Percentiles rank a stretch among this genome's conserved stretches.
Conservation (phyloP, 306 rosid species). For the Rosa chinensis region DNA sequence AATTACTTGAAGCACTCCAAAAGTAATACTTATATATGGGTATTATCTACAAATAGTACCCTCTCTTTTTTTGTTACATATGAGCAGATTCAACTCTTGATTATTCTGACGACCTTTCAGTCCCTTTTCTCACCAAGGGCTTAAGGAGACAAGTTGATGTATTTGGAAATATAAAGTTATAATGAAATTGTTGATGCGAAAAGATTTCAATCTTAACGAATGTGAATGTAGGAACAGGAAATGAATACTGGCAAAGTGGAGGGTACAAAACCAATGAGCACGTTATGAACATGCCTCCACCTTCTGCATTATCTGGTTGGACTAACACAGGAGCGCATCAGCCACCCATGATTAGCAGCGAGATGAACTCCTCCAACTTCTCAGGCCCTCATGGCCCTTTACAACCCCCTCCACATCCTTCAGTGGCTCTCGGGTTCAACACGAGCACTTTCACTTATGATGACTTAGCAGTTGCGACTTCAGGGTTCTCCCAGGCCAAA, state of each 20-base stretch:
- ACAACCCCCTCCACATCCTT: slow-evolving; percentile 74
- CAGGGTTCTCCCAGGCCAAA: slow-evolving; percentile 48
- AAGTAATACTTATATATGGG: too few species aligned
- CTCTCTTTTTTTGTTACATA: too few species aligned
- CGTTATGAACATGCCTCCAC: slow-evolving; percentile 13
- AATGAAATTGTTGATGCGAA: background rate
- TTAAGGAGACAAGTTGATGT: too few species aligned
- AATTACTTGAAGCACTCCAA: too few species aligned
- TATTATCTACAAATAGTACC: too few species aligned
- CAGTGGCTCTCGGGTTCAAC: slow-evolving; percentile 66
- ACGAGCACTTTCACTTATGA: slow-evolving; percentile 70
- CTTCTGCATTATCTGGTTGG: slow-evolving; percentile 8
- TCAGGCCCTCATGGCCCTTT: slow-evolving; percentile 55
- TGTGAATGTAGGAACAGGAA: background rate
- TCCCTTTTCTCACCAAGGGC: too few species aligned
- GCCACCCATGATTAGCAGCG: slow-evolving; percentile 32
- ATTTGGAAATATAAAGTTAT: too few species aligned
- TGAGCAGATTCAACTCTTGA: too few species aligned
- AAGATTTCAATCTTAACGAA: background rate
- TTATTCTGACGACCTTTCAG: too few species aligned
- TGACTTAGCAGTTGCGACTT: slow-evolving; percentile 60
- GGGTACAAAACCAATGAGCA: slow-evolving; percentile 3
- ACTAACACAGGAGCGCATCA: background rate
- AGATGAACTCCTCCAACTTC: slow-evolving; percentile 45
- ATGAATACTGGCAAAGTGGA: slow-evolving; percentile 4